A percentile compares a stretch with the other conserved stretches of the same genome.
phyloP scores from a whole-genome alignment of 208 protist genomes.

The Trypanosoma vivax region DNA sequence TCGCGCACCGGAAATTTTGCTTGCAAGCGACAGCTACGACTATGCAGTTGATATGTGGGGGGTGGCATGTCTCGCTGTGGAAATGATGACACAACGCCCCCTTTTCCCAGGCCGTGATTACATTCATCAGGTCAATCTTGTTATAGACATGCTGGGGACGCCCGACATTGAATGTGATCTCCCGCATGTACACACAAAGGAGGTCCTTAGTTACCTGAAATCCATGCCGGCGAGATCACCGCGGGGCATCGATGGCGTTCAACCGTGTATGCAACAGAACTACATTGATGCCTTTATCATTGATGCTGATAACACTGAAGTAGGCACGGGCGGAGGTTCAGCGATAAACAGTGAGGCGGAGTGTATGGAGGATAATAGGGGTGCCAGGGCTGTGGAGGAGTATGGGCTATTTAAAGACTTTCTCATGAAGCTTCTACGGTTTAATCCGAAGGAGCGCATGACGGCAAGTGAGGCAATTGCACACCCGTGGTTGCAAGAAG shows the following conservation, averaged over 20 bases:
- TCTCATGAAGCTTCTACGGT: constrained; percentile 83
- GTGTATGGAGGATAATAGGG: background rate
- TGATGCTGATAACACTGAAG: constrained; percentile 25
- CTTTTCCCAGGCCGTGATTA: constrained; percentile 84
- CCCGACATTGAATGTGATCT: constrained; percentile 76
- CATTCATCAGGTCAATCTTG: constrained; percentile 83
- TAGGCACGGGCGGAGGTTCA: background rate
- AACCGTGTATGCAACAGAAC: constrained; percentile 31
- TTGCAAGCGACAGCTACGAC: constrained; percentile 86
- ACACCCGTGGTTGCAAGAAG: constrained; percentile 66
- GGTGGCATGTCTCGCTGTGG: constrained; percentile 93
- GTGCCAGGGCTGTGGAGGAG: constrained; percentile 24
- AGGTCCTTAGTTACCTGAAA: constrained; percentile 67
- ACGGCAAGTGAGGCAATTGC: constrained; percentile 91
- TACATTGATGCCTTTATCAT: constrained; percentile 45
- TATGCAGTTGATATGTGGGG: constrained; percentile 95
- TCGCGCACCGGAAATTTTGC: constrained; percentile 97
- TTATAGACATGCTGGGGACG: constrained; percentile 59
- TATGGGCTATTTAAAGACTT: constrained; percentile 82
- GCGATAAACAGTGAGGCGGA: background rate
- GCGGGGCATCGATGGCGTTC: constrained; percentile 50
- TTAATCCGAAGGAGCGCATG: constrained; percentile 90
- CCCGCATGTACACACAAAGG: constrained; percentile 35
- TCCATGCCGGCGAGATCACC: constrained; percentile 37
- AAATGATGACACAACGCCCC: constrained; percentile 88